These are phyloP conservation scores for Suillus clintonianus DNA, from an alignment of 768 basidiomycete species.

Conservation along the genomic window DNA sequence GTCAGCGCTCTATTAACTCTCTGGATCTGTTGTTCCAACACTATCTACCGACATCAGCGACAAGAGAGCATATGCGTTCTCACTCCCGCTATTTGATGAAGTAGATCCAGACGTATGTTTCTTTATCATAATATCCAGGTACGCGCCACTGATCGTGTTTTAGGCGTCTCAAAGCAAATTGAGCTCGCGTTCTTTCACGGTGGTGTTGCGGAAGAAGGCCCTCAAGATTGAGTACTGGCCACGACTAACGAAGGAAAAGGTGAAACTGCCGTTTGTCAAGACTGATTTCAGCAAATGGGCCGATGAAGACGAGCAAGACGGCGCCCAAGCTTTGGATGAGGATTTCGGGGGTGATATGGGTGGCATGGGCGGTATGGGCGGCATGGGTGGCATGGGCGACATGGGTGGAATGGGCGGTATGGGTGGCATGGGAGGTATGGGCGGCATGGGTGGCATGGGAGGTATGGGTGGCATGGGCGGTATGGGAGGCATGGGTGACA, in stretches of 20 bases:
- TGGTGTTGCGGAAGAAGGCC: constrained; percentile 82
- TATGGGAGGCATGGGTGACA: constrained; percentile 44
- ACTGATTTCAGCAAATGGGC: constrained; percentile 96
- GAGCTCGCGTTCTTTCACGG: constrained; percentile 64
- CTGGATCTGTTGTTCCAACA: constrained; percentile 8
- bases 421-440: constrained; percentile 49
- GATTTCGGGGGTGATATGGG: constrained; percentile 37
- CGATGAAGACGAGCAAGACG: constrained; percentile 96
- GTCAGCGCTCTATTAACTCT: constrained; percentile 22
- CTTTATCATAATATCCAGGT: constrained; percentile 10
- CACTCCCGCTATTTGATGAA: constrained; percentile 73
- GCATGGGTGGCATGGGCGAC: constrained; percentile 63
- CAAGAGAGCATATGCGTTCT: constrained; percentile 71
- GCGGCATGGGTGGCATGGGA: constrained; percentile 21
- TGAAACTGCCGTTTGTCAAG: constrained; percentile 81
- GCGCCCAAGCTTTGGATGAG: constrained; percentile 44
- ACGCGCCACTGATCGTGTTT: constrained; percentile 17
- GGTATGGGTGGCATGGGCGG: constrained; percentile 51
- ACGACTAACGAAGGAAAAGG: constrained; percentile 86
- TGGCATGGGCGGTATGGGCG: constrained; percentile 47
- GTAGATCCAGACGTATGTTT: constrained; percentile 68
- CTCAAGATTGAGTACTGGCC: constrained; percentile 84
- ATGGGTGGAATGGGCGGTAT: constrained; percentile 46
- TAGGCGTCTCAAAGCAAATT: constrained; percentile 62
- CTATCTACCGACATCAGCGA: constrained; percentile 31